phyloP scores from a whole-genome alignment of 129 eudicot species.

The Oenanthe sinensis region DNA sequence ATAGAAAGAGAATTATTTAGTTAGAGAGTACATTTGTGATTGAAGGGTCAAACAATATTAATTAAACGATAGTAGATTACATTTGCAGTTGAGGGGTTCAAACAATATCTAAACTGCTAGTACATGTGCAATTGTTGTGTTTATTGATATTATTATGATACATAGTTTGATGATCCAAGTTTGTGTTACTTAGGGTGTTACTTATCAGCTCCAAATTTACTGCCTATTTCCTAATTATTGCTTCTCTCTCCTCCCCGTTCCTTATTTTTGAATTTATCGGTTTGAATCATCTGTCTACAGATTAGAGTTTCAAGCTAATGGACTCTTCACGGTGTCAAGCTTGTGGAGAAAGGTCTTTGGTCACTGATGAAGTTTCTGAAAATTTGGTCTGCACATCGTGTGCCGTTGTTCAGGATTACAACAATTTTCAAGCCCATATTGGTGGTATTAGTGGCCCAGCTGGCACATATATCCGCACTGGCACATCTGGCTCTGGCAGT shows the following conservation, averaged over 20 bases:
- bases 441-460: slow-evolving; percentile 47
- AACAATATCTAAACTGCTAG: no score
- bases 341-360: slow-evolving; percentile 35
- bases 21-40: not conserved
- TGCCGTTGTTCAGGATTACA: slow-evolving; percentile 44
- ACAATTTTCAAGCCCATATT: slow-evolving; percentile 38
- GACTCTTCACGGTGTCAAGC: slow-evolving; percentile 34
- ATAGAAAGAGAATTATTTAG: not conserved
- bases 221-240: not conserved
- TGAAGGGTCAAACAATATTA: not conserved
- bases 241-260: not conserved
- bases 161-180: not conserved
- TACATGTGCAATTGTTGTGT: not conserved
- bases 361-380: slow-evolving; percentile 32
- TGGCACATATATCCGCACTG: slow-evolving; percentile 42
- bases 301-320: slow-evolving; percentile 12
- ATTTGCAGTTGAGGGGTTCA: no score
- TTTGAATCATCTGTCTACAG: not conserved
- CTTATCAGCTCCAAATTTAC: not conserved
- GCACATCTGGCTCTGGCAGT: slow-evolving; percentile 44
- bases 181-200: not conserved
- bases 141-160: not conserved
- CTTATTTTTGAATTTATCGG: not conserved
- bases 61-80: no score
- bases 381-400: slow-evolving; percentile 40